A percentile compares a stretch with the other conserved stretches of the same genome.
Conservation (phyloP, 176 grass and related monocot species). For the Cenchrus americanus region DNA sequence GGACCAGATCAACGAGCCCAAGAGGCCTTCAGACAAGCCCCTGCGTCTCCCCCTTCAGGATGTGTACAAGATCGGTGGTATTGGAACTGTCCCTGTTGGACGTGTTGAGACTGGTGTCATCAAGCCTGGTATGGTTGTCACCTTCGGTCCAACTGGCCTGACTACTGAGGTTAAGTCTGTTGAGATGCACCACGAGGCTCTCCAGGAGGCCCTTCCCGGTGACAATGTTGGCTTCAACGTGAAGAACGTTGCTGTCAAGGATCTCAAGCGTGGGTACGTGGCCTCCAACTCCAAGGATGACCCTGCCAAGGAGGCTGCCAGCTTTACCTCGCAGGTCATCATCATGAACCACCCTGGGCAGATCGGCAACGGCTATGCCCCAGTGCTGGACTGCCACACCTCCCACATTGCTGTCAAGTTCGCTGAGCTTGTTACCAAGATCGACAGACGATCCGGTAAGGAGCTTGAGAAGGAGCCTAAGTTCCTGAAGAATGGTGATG, state of each 20-base stretch:
- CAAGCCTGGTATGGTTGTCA: slow-evolving; percentile 85
- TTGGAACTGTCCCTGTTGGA: slow-evolving; percentile 82
- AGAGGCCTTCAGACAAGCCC: slow-evolving; percentile 92
- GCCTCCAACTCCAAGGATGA: slow-evolving; percentile 95
- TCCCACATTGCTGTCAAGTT: slow-evolving; percentile 96
- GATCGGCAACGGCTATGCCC: slow-evolving; percentile 85
- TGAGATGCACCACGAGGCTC: slow-evolving; percentile 94
- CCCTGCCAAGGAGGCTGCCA: slow-evolving; percentile 87
- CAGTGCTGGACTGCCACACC: slow-evolving; percentile 91
- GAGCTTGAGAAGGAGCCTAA: slow-evolving; percentile 91
- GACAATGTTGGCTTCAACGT: slow-evolving; percentile 88
- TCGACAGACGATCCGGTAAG: slow-evolving; percentile 89
- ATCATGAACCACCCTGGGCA: slow-evolving; percentile 98
- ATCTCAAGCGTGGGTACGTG: slow-evolving; percentile 81
- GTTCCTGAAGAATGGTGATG: slow-evolving; percentile 93
- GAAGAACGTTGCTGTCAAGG: slow-evolving; percentile 90
- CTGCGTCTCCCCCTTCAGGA: slow-evolving; percentile 97
- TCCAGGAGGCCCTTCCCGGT: slow-evolving; percentile 75
- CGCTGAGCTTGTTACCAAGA: slow-evolving; percentile 81
- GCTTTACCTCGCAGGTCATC: slow-evolving; percentile 88
- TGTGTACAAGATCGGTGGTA: slow-evolving; percentile 98
- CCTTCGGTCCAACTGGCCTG: slow-evolving; percentile 74
- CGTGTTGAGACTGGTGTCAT: slow-evolving; percentile 83
- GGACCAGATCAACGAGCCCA: slow-evolving; percentile 77
- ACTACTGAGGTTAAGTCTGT: slow-evolving; percentile 95